Evolutionary conservation across 2,329 filamentous ascomycete species (phyloP).

Genomic region (Calonectria hawksworthii): DNA sequence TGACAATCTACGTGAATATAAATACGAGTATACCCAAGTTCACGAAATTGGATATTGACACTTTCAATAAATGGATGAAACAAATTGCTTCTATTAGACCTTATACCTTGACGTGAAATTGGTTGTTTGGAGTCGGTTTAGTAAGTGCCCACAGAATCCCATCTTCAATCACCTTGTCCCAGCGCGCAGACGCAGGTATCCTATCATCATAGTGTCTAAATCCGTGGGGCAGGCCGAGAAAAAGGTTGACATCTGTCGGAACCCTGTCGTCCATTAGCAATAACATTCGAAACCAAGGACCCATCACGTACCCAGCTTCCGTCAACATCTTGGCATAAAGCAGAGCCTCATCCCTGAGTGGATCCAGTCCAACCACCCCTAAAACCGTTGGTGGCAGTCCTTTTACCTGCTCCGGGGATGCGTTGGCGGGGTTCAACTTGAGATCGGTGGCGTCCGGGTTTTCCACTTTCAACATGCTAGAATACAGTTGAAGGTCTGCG

Average conservation of each 20-base stretch:
- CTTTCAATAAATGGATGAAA: background rate
- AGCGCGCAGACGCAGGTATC: conserved; percentile 21
- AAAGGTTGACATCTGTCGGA: conserved; percentile 32
- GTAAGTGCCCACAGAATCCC: conserved; percentile 25
- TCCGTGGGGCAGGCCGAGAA: conserved; percentile 29
- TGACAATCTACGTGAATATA: background rate
- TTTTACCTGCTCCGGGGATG: conserved; percentile 48
- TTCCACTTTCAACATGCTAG: conserved; percentile 43
- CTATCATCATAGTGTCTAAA: conserved; percentile 26
- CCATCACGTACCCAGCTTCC: conserved; percentile 56
- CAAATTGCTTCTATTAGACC: background rate
- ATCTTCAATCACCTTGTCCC: conserved; percentile 29
- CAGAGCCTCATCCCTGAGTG: conserved; percentile 62
- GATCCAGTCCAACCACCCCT: conserved; percentile 60
- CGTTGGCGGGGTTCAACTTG: conserved; percentile 55
- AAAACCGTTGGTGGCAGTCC: conserved; percentile 60
- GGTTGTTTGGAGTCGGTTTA: background rate
- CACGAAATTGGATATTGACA: background rate
- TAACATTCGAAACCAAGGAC: background rate
- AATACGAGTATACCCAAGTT: background rate
- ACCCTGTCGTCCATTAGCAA: conserved; percentile 34
- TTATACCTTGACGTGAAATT: conserved; percentile 23
- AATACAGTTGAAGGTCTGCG: conserved; percentile 38
- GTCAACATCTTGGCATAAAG: conserved; percentile 58
- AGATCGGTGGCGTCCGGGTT: conserved; percentile 49